Percentiles rank a stretch among this genome's conserved stretches.
Conservation (phyloP, 306 rosid species). For the Vigna reflexopilosa region DNA sequence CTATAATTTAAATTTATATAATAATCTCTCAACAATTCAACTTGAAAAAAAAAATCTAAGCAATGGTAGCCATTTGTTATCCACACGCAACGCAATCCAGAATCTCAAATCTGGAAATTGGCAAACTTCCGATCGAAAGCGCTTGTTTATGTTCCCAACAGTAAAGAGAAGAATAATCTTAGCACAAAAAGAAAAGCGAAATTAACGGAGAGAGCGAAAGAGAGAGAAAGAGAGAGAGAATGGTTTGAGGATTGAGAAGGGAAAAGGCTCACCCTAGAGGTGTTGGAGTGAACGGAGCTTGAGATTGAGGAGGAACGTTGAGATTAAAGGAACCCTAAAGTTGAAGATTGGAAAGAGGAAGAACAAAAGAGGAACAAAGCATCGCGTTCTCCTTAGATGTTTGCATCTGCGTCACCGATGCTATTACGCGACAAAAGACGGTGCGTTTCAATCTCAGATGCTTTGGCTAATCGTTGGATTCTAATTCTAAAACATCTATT, state of each 20-base stretch:
- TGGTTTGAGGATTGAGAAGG: not conserved
- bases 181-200: not conserved
- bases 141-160: not conserved
- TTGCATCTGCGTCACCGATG: constrained; percentile 24
- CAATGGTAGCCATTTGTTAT: not conserved
- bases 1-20: not conserved
- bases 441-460: constrained; percentile 32
- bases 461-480: not conserved
- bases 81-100: not conserved
- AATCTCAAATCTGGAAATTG: constrained; percentile 23
- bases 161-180: not conserved
- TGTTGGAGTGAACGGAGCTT: constrained; percentile 39
- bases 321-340: constrained; percentile 36
- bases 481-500: not conserved
- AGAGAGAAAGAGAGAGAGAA: not conserved
- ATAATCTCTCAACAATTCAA: not conserved
- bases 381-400: constrained; percentile 33
- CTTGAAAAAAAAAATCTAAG: not conserved
- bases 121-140: not conserved
- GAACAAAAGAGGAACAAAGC: constrained; percentile 25
- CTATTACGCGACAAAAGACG: constrained; percentile 17
- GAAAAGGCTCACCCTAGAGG: constrained; percentile 17
- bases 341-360: constrained; percentile 5
- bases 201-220: not conserved
- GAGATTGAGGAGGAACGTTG: not conserved